phyloP scores from a whole-genome alignment of 2,329 filamentous ascomycete genomes.

The Akanthomyces muscarius region DNA sequence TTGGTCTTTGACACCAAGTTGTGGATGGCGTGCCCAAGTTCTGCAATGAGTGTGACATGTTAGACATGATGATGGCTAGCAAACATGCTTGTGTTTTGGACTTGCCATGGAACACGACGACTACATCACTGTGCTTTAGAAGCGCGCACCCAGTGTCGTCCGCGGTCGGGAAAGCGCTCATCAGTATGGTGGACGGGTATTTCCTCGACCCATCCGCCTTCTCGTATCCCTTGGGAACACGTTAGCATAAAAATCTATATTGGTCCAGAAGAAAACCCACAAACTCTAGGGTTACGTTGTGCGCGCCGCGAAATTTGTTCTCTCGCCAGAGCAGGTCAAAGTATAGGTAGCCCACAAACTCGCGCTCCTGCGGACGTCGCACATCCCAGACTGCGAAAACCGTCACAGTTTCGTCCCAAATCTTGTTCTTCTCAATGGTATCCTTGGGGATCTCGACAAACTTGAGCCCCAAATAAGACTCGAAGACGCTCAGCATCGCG shows the following conservation, averaged over 20 bases:
- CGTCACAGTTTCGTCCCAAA: background rate
- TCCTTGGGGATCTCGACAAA: conserved; percentile 48
- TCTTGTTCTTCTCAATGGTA: conserved; percentile 47
- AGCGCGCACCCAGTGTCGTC: conserved; percentile 37
- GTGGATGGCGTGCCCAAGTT: conserved; percentile 23
- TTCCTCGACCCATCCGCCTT: background rate
- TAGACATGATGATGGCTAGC: background rate
- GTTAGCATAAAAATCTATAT: too few species aligned
- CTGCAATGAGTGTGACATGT: background rate
- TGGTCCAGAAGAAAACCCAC: background rate
- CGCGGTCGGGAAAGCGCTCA: background rate
- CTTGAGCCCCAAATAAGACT: conserved; percentile 50
- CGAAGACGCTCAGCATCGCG: conserved; percentile 55
- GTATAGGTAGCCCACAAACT: conserved; percentile 55
- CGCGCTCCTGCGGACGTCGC: conserved; percentile 30
- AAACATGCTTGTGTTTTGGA: background rate
- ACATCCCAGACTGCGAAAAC: background rate
- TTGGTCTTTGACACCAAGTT: conserved; percentile 17
- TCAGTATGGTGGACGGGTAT: background rate
- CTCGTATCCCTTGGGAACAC: background rate
- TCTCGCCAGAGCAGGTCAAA: conserved; percentile 51
- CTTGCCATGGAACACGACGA: conserved; percentile 49
- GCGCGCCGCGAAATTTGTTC: conserved; percentile 53
- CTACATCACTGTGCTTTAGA: conserved; percentile 52
- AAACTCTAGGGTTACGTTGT: conserved; percentile 43